phyloP scores from a whole-genome alignment of 1,139 yeast species.

The Pichia sp. region DNA sequence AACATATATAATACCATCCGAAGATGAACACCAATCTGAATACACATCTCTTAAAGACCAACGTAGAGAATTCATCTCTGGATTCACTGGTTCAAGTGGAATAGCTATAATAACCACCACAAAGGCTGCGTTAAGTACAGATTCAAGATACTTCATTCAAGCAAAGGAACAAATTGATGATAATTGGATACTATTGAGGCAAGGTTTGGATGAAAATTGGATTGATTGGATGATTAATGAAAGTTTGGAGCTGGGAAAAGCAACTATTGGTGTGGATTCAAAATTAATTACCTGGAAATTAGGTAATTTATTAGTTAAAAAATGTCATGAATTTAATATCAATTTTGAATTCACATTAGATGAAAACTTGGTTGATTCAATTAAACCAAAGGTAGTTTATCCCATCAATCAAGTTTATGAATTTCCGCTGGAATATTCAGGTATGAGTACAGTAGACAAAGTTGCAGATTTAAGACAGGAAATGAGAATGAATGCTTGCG shows the following conservation, averaged over 20 bases:
- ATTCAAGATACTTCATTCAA: conserved; percentile 51
- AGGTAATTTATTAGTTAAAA: conserved; percentile 27
- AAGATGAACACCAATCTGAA: conserved; percentile 54
- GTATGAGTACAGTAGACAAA: conserved; percentile 37
- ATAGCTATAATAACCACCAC: conserved; percentile 44
- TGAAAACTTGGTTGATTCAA: conserved; percentile 41
- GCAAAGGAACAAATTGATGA: conserved; percentile 49
- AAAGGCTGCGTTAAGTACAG: conserved; percentile 47
- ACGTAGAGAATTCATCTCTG: conserved; percentile 44
- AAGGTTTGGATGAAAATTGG: conserved; percentile 45
- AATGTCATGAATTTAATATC: conserved; percentile 33
- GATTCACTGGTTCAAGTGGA: conserved; percentile 56
- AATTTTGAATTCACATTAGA: conserved; percentile 36
- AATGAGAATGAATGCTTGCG: conserved; percentile 16
- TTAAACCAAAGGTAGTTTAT: conserved; percentile 15
- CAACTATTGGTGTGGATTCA: conserved; percentile 28
- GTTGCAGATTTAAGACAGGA: conserved; percentile 17
- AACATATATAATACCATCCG: conserved; percentile 47
- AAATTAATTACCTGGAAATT: conserved; percentile 30
- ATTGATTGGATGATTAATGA: conserved; percentile 43
- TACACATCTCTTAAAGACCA: conserved; percentile 46
- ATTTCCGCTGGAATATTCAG: conserved; percentile 38
- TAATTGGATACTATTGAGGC: conserved; percentile 49
- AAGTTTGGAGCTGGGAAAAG: conserved; percentile 20
- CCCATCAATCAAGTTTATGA: conserved; percentile 29